A percentile compares a stretch with the other conserved stretches of the same genome.
Evolutionary conservation across 2,329 filamentous ascomycete species (phyloP).

Genomic region (Malbranchea zuffiana): DNA sequence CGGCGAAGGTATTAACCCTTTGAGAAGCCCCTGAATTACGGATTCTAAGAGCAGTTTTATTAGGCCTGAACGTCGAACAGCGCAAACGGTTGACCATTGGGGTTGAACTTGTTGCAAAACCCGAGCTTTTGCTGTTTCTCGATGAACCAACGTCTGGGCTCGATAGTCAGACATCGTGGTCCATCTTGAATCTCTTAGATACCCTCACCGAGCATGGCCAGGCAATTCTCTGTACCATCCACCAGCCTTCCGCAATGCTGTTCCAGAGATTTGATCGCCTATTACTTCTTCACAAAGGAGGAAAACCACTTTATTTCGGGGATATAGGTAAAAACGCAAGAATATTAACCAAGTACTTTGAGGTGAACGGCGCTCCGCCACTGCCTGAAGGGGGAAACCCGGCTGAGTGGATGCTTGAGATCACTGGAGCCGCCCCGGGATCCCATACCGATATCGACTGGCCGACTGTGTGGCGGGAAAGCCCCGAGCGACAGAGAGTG

Average conservation of each 20-base stretch:
- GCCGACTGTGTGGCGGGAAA: slow-evolving; percentile 43
- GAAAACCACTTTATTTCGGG: slow-evolving; percentile 59
- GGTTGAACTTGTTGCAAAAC: slow-evolving; percentile 87
- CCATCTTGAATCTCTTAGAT: slow-evolving; percentile 75
- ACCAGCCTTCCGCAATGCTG: slow-evolving; percentile 87
- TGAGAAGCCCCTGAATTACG: too few relatives aligned
- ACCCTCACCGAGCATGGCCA: slow-evolving; percentile 82
- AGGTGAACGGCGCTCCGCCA: slow-evolving; percentile 48
- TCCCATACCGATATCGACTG: slow-evolving; percentile 51
- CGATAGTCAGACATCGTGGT: slow-evolving; percentile 86
- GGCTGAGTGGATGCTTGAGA: slow-evolving; percentile 61
- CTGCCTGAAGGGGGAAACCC: slow-evolving; percentile 57
- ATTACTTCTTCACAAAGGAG: slow-evolving; percentile 53
- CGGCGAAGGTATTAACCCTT: slow-evolving; percentile 54
- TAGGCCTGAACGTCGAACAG: slow-evolving; percentile 50
- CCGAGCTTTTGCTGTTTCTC: slow-evolving; percentile 76
- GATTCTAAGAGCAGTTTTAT: too few relatives aligned
- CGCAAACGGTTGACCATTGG: slow-evolving; percentile 80
- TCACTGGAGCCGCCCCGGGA: slow-evolving; percentile 51
- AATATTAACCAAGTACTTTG: slow-evolving; percentile 53
- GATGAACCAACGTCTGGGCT: slow-evolving; percentile 92
- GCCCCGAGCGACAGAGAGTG: slow-evolving; percentile 42
- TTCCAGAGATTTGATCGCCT: slow-evolving; percentile 72
- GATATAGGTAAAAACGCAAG: slow-evolving; percentile 51
- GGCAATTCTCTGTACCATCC: slow-evolving; percentile 92